Evolutionary conservation across 352 stramenopile genomes (phyloP).

Genomic region (Globisporangium echinulatum): DNA sequence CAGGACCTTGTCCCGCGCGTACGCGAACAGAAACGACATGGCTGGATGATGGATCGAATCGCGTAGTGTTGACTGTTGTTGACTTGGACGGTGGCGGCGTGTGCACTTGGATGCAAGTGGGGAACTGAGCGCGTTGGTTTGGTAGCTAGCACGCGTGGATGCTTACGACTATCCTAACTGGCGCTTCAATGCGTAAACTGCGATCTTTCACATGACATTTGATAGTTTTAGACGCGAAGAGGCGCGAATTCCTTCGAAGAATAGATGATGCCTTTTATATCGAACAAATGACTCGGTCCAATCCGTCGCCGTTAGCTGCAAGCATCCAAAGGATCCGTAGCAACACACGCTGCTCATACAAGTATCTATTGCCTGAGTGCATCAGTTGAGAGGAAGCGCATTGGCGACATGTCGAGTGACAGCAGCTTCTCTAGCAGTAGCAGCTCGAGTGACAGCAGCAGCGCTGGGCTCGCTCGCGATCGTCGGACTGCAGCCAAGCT

Average conservation of each 20-base stretch:
- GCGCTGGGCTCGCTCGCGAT: constrained; percentile 10
- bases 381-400: not conserved
- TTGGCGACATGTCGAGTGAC: not conserved
- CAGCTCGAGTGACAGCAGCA: constrained; percentile 12
- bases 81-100: not conserved
- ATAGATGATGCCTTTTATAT: not conserved
- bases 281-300: not conserved
- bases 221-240: no score
- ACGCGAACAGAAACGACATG: not conserved
- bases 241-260: no score
- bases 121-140: not conserved
- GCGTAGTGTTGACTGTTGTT: not conserved
- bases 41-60: not conserved
- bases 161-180: no score
- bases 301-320: not conserved
- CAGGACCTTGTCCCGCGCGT: constrained; percentile 5
- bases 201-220: not conserved
- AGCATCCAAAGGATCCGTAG: not conserved
- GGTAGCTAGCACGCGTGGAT: no score
- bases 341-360: not conserved
- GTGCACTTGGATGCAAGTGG: not conserved
- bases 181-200: no score
- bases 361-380: not conserved
- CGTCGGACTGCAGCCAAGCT: constrained; percentile 32
- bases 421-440: constrained; percentile 9